A percentile compares a stretch with the other conserved stretches of the same genome.
phyloP scores from a whole-genome alignment of 805 yeast species.

The Pichia membranifaciens region DNA sequence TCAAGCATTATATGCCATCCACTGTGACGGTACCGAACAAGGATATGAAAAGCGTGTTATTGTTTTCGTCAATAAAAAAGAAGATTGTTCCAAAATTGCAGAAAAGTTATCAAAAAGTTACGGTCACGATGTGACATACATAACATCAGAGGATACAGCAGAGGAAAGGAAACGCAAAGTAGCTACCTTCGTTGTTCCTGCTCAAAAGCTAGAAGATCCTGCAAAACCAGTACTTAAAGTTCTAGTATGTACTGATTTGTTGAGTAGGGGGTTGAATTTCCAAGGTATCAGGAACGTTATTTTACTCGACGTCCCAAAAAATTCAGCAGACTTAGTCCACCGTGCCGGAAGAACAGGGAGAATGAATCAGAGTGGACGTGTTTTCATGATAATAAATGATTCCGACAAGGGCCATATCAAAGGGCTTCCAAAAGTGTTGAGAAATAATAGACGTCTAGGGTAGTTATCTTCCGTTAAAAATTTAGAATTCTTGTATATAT shows the following conservation, averaged over 20 bases:
- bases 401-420: slow-evolving; percentile 70
- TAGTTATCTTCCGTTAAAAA: neutral
- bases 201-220: slow-evolving; percentile 37
- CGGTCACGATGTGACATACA: slow-evolving; percentile 55
- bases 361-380: slow-evolving; percentile 85
- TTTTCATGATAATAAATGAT: slow-evolving; percentile 68
- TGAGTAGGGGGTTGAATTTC: slow-evolving; percentile 89
- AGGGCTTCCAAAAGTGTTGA: slow-evolving; percentile 67
- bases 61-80: slow-evolving; percentile 76
- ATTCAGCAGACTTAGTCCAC: slow-evolving; percentile 82
- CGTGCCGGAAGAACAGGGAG: slow-evolving; percentile 94
- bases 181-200: slow-evolving; percentile 57
- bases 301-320: slow-evolving; percentile 78
- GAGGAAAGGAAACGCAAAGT: slow-evolving; percentile 56
- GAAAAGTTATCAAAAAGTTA: slow-evolving; percentile 43
- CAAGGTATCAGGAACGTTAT: slow-evolving; percentile 74
- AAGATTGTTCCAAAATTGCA: slow-evolving; percentile 54
- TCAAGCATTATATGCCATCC: slow-evolving; percentile 81
- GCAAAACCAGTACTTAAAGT: slow-evolving; percentile 46
- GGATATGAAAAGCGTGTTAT: slow-evolving; percentile 73
- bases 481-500: neutral
- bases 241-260: slow-evolving; percentile 79
- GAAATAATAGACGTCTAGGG: slow-evolving; percentile 39
- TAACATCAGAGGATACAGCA: slow-evolving; percentile 60
- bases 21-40: slow-evolving; percentile 74